These are phyloP conservation scores for Colletotrichum sp. DNA, from an alignment of 2,329 filamentous ascomycete genomes.

Conservation along the genomic window DNA sequence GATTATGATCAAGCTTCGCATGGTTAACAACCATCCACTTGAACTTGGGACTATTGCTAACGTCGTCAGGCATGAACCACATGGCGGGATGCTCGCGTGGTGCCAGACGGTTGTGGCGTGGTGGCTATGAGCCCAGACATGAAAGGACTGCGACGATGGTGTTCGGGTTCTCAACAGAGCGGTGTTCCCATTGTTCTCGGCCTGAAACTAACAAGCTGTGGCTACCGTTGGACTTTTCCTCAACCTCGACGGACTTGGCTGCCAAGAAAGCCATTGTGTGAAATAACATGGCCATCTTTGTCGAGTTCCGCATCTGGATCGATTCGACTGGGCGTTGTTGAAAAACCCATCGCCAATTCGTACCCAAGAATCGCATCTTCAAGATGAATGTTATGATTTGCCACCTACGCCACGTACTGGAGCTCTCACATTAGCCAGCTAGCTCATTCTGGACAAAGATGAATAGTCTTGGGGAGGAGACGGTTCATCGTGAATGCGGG, in stretches of 20 bases:
- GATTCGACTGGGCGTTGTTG: accelerated
- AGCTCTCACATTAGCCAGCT: background rate
- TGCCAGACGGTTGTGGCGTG: background rate
- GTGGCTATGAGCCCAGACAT: background rate
- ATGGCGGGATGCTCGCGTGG: background rate
- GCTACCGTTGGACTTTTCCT: background rate
- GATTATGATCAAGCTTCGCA: background rate
- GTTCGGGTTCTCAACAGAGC: background rate
- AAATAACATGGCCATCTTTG: background rate
- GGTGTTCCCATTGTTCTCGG: background rate
- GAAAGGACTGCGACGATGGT: background rate
- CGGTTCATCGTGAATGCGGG: background rate
- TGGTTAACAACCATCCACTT: background rate
- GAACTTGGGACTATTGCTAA: background rate
- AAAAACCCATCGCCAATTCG: accelerated
- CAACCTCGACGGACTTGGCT: accelerated
- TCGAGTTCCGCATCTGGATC: background rate
- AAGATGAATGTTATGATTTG: background rate
- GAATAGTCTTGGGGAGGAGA: background rate
- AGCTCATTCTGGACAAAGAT: background rate
- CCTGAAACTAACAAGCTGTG: background rate
- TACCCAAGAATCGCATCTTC: background rate
- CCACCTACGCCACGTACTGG: accelerated
- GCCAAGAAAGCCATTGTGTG: background rate
- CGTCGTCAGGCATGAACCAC: background rate